These are phyloP conservation scores for Talaromyces islandicus DNA, from an alignment of 2,329 filamentous ascomycete species.

Conservation along the genomic window DNA sequence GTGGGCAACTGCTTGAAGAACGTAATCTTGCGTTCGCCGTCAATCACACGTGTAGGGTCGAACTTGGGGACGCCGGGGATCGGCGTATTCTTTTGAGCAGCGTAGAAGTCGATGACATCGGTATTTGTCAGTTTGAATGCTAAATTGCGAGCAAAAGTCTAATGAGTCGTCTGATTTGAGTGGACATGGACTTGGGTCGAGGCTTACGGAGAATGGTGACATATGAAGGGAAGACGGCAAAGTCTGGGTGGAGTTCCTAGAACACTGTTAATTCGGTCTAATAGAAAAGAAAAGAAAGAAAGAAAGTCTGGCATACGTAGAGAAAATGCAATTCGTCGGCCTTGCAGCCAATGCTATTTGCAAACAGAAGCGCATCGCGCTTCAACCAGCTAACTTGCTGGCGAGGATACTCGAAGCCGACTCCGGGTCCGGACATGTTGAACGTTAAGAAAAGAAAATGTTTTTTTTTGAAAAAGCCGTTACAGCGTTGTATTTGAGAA, in stretches of 20 bases:
- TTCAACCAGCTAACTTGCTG: constrained; percentile 77
- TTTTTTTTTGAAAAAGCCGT: not conserved
- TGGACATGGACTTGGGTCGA: constrained; percentile 9
- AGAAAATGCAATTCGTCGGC: constrained; percentile 89
- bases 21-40: constrained; percentile 75
- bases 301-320: constrained; percentile 57
- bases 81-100: constrained; percentile 55
- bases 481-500: not conserved
- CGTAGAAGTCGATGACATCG: constrained; percentile 82
- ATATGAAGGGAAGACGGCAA: constrained; percentile 85
- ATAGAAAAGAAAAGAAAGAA: not conserved
- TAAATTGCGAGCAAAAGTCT: constrained; percentile 10
- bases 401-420: constrained; percentile 73
- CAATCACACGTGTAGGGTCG: constrained; percentile 67
- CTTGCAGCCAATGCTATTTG: constrained; percentile 78
- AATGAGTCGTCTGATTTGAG: not conserved
- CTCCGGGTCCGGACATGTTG: constrained; percentile 48
- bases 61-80: constrained; percentile 75
- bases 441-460: not conserved
- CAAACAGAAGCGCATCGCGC: constrained; percentile 84
- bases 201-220: constrained; percentile 70
- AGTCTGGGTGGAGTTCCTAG: constrained; percentile 80
- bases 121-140: constrained; percentile 71
- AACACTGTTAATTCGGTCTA: not conserved
- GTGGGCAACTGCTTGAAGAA: constrained; percentile 71